These are phyloP conservation scores for Colletotrichum graminicola DNA, from an alignment of 2,329 filamentous ascomycete genomes.

Conservation along the genomic window DNA sequence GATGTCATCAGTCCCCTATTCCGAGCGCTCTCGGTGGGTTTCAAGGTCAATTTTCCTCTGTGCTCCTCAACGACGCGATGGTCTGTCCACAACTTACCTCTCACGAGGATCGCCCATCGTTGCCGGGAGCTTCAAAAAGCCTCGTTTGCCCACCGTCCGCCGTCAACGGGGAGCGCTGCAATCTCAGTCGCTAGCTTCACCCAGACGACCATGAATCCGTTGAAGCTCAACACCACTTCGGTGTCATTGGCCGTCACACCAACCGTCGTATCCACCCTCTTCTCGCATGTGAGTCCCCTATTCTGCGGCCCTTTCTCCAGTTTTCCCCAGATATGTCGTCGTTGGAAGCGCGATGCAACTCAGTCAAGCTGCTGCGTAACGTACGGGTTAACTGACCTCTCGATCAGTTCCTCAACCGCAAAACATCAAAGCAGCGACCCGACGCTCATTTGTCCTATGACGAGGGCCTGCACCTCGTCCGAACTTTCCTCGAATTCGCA, in stretches of 20 bases:
- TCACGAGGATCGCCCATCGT: constrained; percentile 4
- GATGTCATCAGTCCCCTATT: constrained; percentile 41
- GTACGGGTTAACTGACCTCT: background rate
- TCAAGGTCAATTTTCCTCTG: constrained; percentile 29
- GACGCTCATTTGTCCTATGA: constrained; percentile 95
- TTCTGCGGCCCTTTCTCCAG: constrained; percentile 8
- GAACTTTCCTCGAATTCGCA: constrained; percentile 85
- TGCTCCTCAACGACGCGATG: constrained; percentile 31
- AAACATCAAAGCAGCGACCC: constrained; percentile 80
- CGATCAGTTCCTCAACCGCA: constrained; percentile 82
- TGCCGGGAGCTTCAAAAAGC: constrained; percentile 31
- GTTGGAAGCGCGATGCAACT: constrained; percentile 15
- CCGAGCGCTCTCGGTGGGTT: constrained; percentile 30
- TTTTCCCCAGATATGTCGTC: constrained; percentile 10
- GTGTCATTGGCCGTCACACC: constrained; percentile 89
- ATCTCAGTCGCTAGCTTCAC: constrained; percentile 5
- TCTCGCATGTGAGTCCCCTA: constrained; percentile 78
- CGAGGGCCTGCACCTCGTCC: constrained; percentile 88
- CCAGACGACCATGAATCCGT: constrained; percentile 58
- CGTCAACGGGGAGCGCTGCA: constrained; percentile 7
- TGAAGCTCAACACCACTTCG: constrained; percentile 79
- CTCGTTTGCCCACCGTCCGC: background rate
- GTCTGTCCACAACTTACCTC: constrained; percentile 26
- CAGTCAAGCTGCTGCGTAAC: background rate
- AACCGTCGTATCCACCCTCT: constrained; percentile 85